A percentile compares a stretch with the other conserved stretches of the same genome.
Conservation (phyloP, 139 green algal genomes). For the Haematococcus lacustris region DNA sequence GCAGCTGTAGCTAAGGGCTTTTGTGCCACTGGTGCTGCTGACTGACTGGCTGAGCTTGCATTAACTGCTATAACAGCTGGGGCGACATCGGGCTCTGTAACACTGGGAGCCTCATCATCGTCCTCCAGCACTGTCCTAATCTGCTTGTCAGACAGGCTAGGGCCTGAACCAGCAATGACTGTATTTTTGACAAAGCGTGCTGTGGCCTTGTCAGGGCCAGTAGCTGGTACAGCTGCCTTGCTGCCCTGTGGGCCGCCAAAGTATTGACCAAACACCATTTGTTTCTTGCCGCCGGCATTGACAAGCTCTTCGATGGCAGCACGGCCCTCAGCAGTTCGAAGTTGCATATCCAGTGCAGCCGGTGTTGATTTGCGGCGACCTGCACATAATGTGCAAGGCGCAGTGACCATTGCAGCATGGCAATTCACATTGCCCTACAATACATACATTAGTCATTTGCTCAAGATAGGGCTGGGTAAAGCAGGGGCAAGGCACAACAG, state of each 20-base stretch:
- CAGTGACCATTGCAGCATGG: too few relatives aligned
- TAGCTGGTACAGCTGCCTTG: neutral
- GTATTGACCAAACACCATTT: slow-evolving; percentile 39
- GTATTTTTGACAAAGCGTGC: neutral
- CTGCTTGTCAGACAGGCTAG: neutral
- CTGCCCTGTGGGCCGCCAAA: slow-evolving; percentile 12
- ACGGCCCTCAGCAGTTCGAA: slow-evolving; percentile 25
- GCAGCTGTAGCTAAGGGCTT: too few relatives aligned
- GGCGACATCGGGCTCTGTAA: too few relatives aligned
- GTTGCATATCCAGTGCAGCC: slow-evolving; percentile 32
- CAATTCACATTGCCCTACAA: too few relatives aligned
- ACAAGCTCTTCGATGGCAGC: slow-evolving; percentile 32
- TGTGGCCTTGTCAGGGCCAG: neutral
- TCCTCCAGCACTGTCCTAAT: slow-evolving; percentile 23
- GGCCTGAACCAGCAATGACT: neutral
- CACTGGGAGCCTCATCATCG: too few relatives aligned
- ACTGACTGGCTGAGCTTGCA: too few relatives aligned
- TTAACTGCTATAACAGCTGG: too few relatives aligned
- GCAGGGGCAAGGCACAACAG: too few relatives aligned
- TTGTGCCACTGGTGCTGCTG: too few relatives aligned
- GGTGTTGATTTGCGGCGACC: slow-evolving; percentile 32
- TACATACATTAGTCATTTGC: too few relatives aligned
- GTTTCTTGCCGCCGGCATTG: slow-evolving; percentile 23
- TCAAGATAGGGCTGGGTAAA: too few relatives aligned
- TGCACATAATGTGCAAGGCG: too few relatives aligned